phyloP scores from a whole-genome alignment of 495 filamentous ascomycete genomes.

The Penicillium subrubescens region DNA sequence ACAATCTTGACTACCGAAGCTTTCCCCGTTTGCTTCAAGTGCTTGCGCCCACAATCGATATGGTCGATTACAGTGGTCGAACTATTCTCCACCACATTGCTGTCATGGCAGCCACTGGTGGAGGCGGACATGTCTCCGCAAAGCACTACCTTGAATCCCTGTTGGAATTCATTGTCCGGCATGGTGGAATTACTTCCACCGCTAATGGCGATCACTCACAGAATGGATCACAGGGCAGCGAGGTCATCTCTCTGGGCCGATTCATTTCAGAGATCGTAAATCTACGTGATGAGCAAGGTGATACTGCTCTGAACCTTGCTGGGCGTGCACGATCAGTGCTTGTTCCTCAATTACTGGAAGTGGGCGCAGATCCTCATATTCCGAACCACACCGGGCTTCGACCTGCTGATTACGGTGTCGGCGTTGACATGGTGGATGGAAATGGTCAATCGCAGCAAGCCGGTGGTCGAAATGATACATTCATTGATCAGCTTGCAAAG shows the following conservation, averaged over 20 bases:
- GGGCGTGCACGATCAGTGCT: constrained; percentile 91
- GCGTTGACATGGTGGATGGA: constrained; percentile 59
- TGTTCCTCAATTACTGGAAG: constrained; percentile 88
- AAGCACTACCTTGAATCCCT: constrained; percentile 93
- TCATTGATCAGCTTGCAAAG: constrained; percentile 65
- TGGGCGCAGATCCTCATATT: constrained; percentile 86
- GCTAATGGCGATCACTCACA: constrained; percentile 36
- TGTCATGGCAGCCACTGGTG: constrained; percentile 89
- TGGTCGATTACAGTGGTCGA: constrained; percentile 82
- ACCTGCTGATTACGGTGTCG: constrained; percentile 90
- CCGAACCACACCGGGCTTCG: constrained; percentile 84
- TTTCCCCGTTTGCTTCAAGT: constrained; percentile 85
- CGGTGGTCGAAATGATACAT: constrained; percentile 49
- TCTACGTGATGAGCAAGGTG: constrained; percentile 84
- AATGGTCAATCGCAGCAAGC: constrained; percentile 51
- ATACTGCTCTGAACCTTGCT: constrained; percentile 92
- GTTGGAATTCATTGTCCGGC: constrained; percentile 88
- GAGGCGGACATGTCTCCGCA: constrained; percentile 73
- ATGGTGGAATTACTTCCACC: constrained; percentile 61
- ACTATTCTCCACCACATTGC: constrained; percentile 97
- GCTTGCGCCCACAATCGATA: constrained; percentile 86
- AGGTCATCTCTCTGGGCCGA: constrained; percentile 77
- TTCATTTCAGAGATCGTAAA: constrained; percentile 98
- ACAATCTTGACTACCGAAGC: constrained; percentile 81
- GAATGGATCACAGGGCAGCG: constrained; percentile 37